phyloP scores from a whole-genome alignment of 352 stramenopile species.

The Phytophthora vignae region DNA sequence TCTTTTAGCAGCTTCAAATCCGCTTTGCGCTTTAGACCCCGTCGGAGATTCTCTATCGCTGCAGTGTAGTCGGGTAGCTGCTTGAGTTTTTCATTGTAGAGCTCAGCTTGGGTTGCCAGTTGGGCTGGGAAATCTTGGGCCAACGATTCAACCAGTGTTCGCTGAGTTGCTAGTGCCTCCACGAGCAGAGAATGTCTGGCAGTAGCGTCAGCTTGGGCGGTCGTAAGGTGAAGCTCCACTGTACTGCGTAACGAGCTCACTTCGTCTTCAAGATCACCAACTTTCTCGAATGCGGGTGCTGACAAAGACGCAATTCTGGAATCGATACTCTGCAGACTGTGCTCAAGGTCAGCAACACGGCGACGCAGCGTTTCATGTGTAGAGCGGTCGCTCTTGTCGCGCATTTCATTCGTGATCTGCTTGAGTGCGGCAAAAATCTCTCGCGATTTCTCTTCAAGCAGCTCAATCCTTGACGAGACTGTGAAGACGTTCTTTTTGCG shows the following conservation, averaged over 20 bases:
- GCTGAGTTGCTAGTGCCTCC: slow-evolving; percentile 41
- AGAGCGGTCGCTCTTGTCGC: slow-evolving; percentile 54
- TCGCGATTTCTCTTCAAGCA: slow-evolving; percentile 76
- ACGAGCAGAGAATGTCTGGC: slow-evolving; percentile 41
- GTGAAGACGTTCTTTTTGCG: slow-evolving; percentile 87
- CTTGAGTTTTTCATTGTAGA: slow-evolving; percentile 55
- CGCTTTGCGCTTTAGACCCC: slow-evolving; percentile 58
- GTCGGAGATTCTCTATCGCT: slow-evolving; percentile 55
- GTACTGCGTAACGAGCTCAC: slow-evolving; percentile 40
- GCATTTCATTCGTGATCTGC: slow-evolving; percentile 64
- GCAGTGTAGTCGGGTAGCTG: slow-evolving; percentile 51
- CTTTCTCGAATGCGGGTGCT: slow-evolving; percentile 51
- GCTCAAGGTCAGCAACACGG: slow-evolving; percentile 62
- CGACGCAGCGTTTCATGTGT: slow-evolving; percentile 58
- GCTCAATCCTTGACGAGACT: slow-evolving; percentile 73
- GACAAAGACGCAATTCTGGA: slow-evolving; percentile 47
- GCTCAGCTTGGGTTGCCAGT: slow-evolving; percentile 36
- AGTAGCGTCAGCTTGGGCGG: slow-evolving; percentile 41
- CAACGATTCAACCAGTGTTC: slow-evolving; percentile 39
- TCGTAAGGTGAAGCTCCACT: slow-evolving; percentile 48
- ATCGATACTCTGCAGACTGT: slow-evolving; percentile 58
- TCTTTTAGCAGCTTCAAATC: slow-evolving; percentile 74
- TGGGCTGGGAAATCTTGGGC: slow-evolving; percentile 35
- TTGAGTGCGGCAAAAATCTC: slow-evolving; percentile 75
- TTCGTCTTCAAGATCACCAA: slow-evolving; percentile 51